Percentiles rank a stretch among this genome's conserved stretches.
These are phyloP conservation scores for Striga asiatica DNA, from an alignment of 257 asterid genomes.

Conservation along the genomic window DNA sequence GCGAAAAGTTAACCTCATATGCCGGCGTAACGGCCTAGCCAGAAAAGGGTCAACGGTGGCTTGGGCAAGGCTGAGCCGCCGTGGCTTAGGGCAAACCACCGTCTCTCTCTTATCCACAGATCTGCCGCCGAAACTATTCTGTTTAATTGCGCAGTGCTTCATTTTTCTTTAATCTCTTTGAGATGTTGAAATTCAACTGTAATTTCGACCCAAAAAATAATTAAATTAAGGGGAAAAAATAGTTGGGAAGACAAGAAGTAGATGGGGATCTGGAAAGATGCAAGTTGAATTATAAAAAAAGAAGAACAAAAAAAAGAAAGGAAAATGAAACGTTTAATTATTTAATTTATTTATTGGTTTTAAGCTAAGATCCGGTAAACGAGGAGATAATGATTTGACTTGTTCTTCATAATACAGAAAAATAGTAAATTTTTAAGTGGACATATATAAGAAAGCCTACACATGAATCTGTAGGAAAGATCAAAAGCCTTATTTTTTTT, in stretches of 20 bases:
- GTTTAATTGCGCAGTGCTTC: slow-evolving; percentile 56
- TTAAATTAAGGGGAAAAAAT: too few relatives aligned
- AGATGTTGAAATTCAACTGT: too few relatives aligned
- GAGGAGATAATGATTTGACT: slow-evolving; percentile 20
- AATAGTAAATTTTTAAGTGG: background rate
- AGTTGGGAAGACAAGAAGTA: too few relatives aligned
- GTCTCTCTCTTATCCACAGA: slow-evolving; percentile 37
- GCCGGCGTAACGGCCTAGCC: slow-evolving; percentile 52
- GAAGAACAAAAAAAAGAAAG: too few relatives aligned
- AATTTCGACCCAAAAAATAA: too few relatives aligned
- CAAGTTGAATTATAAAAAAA: background rate
- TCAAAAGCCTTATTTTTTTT: too few relatives aligned
- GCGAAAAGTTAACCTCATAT: slow-evolving; percentile 36
- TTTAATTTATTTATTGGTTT: background rate
- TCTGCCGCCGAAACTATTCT: slow-evolving; percentile 33
- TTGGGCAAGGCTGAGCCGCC: slow-evolving; percentile 56
- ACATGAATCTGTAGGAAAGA: slow-evolving; percentile 29
- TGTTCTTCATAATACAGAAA: slow-evolving; percentile 28
- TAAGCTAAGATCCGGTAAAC: slow-evolving; percentile 33
- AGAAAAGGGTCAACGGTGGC: slow-evolving; percentile 34
- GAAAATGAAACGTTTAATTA: too few relatives aligned
- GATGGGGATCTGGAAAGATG: too few relatives aligned
- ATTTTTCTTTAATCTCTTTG: too few relatives aligned
- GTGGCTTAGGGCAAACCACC: slow-evolving; percentile 89
- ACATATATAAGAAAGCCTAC: slow-evolving; percentile 1